phyloP scores from a whole-genome alignment of 495 filamentous ascomycete genomes.

The Tirmania nivea region DNA sequence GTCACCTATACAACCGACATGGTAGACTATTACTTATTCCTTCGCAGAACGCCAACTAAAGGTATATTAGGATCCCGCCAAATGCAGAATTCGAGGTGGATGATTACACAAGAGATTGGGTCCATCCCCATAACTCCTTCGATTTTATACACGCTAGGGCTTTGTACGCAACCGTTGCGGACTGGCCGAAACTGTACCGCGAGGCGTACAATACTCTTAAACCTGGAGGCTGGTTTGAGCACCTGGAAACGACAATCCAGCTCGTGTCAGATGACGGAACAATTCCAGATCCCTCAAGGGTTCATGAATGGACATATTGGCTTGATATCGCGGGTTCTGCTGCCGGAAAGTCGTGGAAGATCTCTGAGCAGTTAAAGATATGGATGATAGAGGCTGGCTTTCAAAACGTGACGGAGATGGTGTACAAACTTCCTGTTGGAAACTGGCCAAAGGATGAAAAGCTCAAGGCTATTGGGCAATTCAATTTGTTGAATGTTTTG shows the following conservation, averaged over 20 bases:
- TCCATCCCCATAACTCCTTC: conserved; percentile 29
- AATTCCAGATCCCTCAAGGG: background rate
- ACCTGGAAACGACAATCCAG: conserved; percentile 25
- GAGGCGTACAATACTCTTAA: too few relatives aligned
- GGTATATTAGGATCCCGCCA: conserved; percentile 7
- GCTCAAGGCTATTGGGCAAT: conserved; percentile 41
- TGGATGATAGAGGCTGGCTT: conserved; percentile 17
- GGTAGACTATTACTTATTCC: conserved; percentile 2
- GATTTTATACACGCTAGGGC: conserved; percentile 41
- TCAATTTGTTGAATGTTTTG: conserved; percentile 25
- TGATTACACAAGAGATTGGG: conserved; percentile 32
- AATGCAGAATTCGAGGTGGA: conserved; percentile 30
- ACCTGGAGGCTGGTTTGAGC: conserved; percentile 25
- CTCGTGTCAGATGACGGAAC: conserved; percentile 5
- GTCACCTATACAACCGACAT: conserved; percentile 30
- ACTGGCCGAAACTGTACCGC: conserved; percentile 27
- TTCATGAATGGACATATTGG: conserved; percentile 9
- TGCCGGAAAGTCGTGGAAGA: conserved; percentile 7
- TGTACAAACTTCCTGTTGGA: conserved; percentile 43
- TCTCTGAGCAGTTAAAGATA: conserved; percentile 7
- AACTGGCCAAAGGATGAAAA: conserved; percentile 42
- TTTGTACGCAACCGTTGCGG: conserved; percentile 31
- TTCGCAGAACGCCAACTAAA: background rate
- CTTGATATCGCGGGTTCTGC: conserved; percentile 4
- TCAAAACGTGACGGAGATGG: conserved; percentile 21